These are phyloP conservation scores for Panaeolus papilionaceus DNA, from an alignment of 768 basidiomycete genomes.

Conservation along the genomic window DNA sequence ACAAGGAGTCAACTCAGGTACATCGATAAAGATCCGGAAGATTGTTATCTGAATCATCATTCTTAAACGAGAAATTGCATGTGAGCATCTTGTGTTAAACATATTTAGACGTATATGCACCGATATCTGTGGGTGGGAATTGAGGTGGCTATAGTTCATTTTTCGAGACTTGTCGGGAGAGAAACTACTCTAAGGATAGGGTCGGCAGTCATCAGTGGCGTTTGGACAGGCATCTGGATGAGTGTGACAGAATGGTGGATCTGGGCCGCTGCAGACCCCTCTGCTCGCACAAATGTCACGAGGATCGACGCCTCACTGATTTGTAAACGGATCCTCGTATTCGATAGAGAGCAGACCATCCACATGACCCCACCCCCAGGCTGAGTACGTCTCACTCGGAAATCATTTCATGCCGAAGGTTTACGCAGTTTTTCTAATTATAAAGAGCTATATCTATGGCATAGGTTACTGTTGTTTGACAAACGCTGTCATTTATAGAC, in stretches of 20 bases:
- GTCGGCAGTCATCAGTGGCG: not conserved
- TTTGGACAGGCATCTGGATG: not conserved
- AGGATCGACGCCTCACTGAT: conserved; percentile 8
- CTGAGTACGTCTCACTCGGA: not conserved
- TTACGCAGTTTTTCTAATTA: not conserved
- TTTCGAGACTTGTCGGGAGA: conserved; percentile 3
- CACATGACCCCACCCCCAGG: not conserved
- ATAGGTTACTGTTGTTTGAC: not conserved
- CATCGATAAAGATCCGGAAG: not conserved
- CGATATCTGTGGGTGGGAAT: not conserved
- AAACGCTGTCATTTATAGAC: not conserved
- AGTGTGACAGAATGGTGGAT: not conserved
- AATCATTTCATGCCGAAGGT: not conserved
- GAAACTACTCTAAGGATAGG: not conserved
- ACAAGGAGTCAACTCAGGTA: not conserved
- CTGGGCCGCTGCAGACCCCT: not conserved
- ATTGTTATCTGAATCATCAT: not conserved
- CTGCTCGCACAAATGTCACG: not conserved
- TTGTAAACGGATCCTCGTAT: not conserved
- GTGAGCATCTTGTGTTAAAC: not conserved
- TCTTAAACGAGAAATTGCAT: not conserved
- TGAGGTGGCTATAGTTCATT: not conserved
- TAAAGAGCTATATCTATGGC: not conserved
- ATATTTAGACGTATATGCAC: not conserved
- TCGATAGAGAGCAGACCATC: not conserved